phyloP scores from a whole-genome alignment of 768 basidiomycete genomes.

The Suillus paluster region DNA sequence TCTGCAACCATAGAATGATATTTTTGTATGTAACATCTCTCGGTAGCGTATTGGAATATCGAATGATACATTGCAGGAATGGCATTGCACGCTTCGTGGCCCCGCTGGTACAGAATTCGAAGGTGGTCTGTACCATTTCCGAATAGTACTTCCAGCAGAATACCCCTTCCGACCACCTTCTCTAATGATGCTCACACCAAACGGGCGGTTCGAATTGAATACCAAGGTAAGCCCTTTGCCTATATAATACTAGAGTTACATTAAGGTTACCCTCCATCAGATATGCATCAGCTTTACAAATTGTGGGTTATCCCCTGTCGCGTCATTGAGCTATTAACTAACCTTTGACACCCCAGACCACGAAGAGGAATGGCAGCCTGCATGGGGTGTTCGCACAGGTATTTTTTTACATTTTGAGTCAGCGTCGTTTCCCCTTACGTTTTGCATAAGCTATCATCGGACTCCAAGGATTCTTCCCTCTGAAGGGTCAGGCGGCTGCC shows the following conservation, averaged over 20 bases:
- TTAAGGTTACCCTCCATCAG: constrained; percentile 42
- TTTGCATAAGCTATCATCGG: constrained; percentile 73
- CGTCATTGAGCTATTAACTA: constrained; percentile 30
- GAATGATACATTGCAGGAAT: constrained; percentile 56
- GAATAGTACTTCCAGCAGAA: constrained; percentile 87
- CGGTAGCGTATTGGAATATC: constrained; percentile 17
- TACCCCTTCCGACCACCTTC: constrained; percentile 98
- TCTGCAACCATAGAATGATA: constrained; percentile 65
- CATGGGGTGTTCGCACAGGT: constrained; percentile 98
- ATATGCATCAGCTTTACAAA: constrained; percentile 94
- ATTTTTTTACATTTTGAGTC: constrained; percentile 23
- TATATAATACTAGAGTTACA: background rate
- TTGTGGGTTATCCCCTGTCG: constrained; percentile 52
- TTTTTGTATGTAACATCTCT: constrained; percentile 65
- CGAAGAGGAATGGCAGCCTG: constrained; percentile 97
- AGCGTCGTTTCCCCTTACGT: constrained; percentile 18
- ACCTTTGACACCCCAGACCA: constrained; percentile 62
- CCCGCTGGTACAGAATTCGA: constrained; percentile 88
- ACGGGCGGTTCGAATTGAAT: constrained; percentile 95
- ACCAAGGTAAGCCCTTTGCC: constrained; percentile 71
- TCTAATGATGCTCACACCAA: constrained; percentile 94
- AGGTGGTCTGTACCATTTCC: constrained; percentile 95
- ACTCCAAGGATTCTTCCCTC: constrained; percentile 86
- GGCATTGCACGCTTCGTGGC: constrained; percentile 98
- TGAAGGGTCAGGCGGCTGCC: constrained; percentile 85